Conservation (phyloP, 2,329 filamentous ascomycete genomes). For the Claviceps monticola region DNA sequence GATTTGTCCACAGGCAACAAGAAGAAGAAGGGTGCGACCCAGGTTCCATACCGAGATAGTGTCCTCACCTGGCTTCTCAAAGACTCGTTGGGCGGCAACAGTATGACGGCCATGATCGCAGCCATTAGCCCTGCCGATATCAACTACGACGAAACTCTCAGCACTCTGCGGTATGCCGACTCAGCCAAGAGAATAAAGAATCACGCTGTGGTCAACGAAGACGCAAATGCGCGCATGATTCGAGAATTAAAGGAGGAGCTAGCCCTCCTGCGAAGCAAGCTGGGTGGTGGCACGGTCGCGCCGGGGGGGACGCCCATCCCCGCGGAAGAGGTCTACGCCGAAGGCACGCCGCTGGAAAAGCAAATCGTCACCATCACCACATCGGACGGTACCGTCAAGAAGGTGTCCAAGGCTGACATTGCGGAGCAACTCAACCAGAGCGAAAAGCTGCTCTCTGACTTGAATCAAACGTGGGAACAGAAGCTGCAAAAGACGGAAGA, state of each 20-base stretch:
- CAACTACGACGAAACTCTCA: constrained; percentile 96
- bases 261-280: constrained; percentile 70
- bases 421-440: constrained; percentile 91
- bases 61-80: constrained; percentile 94
- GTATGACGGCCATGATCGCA: constrained; percentile 99
- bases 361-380: constrained; percentile 93
- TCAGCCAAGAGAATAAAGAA: constrained; percentile 99
- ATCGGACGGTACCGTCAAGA: constrained; percentile 74
- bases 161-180: constrained; percentile 90
- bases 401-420: constrained; percentile 96
- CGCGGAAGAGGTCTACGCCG: constrained; percentile 74
- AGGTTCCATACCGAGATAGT: constrained; percentile 95
- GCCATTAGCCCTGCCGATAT: constrained; percentile 97
- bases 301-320: constrained; percentile 36
- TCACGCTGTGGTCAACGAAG: constrained; percentile 96
- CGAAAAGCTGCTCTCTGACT: constrained; percentile 87
- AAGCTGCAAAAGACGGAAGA: constrained; percentile 90
- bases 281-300: constrained; percentile 42
- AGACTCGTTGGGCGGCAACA: constrained; percentile 93
- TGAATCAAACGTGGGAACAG: constrained; percentile 98
- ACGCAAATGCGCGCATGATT: constrained; percentile 98
- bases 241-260: constrained; percentile 93
- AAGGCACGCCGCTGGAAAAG: constrained; percentile 83
- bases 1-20: constrained; percentile 69
- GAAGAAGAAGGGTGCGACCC: constrained; percentile 58